Conservation (phyloP, 306 rosid genomes). For the Trifolium repens region DNA sequence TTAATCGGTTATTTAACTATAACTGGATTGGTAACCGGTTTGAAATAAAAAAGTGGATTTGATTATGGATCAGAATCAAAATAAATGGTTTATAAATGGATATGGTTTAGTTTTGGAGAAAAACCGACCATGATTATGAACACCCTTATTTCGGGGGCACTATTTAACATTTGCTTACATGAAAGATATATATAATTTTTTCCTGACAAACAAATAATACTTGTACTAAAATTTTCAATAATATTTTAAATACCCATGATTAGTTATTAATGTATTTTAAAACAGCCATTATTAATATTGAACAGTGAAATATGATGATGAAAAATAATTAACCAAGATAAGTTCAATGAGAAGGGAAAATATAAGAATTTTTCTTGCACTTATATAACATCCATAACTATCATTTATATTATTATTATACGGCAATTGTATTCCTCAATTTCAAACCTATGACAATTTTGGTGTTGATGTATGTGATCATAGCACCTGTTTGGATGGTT, state of each 20-base stretch:
- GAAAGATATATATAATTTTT: too few relatives aligned
- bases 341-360: not conserved
- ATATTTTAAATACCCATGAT: not conserved
- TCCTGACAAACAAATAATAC: too few relatives aligned
- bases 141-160: too few relatives aligned
- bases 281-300: not conserved
- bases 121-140: too few relatives aligned
- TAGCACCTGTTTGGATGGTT: not conserved
- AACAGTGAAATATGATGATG: not conserved
- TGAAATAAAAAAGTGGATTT: too few relatives aligned
- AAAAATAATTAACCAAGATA: not conserved
- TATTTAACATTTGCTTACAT: too few relatives aligned
- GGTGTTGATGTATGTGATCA: not conserved
- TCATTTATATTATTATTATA: not conserved
- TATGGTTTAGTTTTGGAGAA: too few relatives aligned
- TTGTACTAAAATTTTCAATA: not conserved
- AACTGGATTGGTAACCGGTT: too few relatives aligned
- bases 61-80: too few relatives aligned
- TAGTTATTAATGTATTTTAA: not conserved
- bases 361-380: not conserved
- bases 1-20: too few relatives aligned
- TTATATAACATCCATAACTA: not conserved
- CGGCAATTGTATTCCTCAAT: not conserved
- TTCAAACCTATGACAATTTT: not conserved
- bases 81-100: too few relatives aligned